A percentile compares a stretch with the other conserved stretches of the same genome.
phyloP scores from a whole-genome alignment of 306 rosid species.

The Vigna nakashimae region DNA sequence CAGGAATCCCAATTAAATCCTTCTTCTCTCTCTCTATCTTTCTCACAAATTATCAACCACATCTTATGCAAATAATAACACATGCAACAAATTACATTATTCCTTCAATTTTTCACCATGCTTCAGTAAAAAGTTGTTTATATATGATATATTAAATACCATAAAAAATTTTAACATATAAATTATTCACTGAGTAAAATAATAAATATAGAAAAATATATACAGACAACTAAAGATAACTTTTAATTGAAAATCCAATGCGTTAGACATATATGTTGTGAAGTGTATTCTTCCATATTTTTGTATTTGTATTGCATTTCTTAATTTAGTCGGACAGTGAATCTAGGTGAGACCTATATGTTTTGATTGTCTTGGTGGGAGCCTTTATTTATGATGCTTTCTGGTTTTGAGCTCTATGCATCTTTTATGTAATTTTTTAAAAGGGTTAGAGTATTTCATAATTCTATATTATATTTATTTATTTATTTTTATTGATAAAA shows the following conservation, averaged over 20 bases:
- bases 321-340: no score
- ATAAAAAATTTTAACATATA: neutral
- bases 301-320: no score
- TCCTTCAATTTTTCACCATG: neutral
- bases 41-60: neutral
- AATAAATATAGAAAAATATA: neutral
- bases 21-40: neutral
- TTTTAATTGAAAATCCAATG: neutral
- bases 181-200: neutral
- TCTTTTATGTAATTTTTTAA: no score
- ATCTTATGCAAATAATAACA: neutral
- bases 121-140: neutral
- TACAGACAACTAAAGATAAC: neutral
- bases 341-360: no score
- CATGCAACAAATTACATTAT: neutral
- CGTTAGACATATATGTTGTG: neutral
- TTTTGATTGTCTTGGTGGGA: no score
- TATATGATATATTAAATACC: neutral
- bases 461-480: no score
- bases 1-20: constrained; percentile 39
- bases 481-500: no score
- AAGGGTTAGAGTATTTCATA: no score
- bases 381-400: no score
- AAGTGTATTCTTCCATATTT: no score
- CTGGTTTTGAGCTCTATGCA: no score